These are phyloP conservation scores for Sutorius australiensis DNA, from an alignment of 768 basidiomycete species.

Conservation along the genomic window DNA sequence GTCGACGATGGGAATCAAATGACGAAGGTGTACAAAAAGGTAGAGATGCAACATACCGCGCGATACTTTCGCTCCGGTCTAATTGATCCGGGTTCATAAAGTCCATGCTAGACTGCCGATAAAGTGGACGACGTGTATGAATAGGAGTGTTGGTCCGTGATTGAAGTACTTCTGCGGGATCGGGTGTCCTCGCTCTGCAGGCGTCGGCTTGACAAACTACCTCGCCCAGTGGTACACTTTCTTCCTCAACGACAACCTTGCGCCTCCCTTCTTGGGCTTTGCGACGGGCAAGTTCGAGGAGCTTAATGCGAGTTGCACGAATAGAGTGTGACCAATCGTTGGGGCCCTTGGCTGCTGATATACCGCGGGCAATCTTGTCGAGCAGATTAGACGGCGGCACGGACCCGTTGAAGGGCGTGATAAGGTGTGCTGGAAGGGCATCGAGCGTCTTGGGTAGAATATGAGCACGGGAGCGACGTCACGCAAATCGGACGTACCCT, in stretches of 20 bases:
- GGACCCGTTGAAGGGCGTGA: constrained; percentile 82
- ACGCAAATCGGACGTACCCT: constrained; percentile 43
- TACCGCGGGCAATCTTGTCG: constrained; percentile 80
- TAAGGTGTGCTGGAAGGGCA: constrained; percentile 75
- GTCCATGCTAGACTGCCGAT: constrained; percentile 86
- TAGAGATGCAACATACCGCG: constrained; percentile 48
- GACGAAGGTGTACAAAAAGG: constrained; percentile 1
- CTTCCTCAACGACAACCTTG: constrained; percentile 46
- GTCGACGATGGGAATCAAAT: constrained; percentile 7
- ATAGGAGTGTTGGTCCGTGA: constrained; percentile 46
- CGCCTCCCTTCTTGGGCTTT: constrained; percentile 54
- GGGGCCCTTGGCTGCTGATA: constrained; percentile 70
- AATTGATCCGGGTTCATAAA: constrained; percentile 57
- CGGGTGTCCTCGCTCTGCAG: constrained; percentile 20
- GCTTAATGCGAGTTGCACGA: constrained; percentile 77
- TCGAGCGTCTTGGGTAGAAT: constrained; percentile 57
- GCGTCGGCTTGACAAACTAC: constrained; percentile 8
- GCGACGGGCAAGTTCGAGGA: constrained; percentile 70
- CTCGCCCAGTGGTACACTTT: constrained; percentile 25
- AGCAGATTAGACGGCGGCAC: constrained; percentile 83
- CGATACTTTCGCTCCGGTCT: constrained; percentile 47
- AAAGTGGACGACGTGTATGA: constrained; percentile 52
- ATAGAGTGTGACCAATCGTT: constrained; percentile 80
- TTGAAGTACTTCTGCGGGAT: constrained; percentile 40
- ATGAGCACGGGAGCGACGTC: constrained; percentile 3